These are phyloP conservation scores for Sedum album DNA, from an alignment of 164 flowering plant genomes.

Conservation along the genomic window DNA sequence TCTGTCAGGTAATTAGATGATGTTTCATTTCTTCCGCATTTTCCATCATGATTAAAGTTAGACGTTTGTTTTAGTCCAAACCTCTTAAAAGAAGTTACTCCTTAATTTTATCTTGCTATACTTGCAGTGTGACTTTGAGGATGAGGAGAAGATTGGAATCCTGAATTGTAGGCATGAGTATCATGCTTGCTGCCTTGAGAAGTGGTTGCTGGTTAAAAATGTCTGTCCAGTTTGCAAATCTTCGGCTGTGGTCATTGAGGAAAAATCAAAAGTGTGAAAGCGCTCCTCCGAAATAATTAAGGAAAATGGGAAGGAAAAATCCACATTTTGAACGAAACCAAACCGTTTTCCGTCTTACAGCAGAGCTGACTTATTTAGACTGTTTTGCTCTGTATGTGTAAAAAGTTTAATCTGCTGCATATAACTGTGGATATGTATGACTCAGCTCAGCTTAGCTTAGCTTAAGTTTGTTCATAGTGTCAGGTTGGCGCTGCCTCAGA, in stretches of 20 bases:
- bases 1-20: conserved; percentile 66
- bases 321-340: not conserved
- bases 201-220: conserved; percentile 78
- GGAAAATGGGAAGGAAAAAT: not conserved
- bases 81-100: not conserved
- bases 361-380: conserved; percentile 8
- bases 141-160: conserved; percentile 41
- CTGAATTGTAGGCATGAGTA: conserved; percentile 85
- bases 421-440: conserved; percentile 10
- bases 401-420: conserved; percentile 11
- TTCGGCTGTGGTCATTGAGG: conserved; percentile 34
- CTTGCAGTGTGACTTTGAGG: conserved; percentile 46
- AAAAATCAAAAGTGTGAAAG: conserved; percentile 13
- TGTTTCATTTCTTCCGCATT: not conserved
- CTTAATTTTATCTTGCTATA: conserved; percentile 1
- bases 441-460: too few species aligned
- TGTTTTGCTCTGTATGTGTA: not conserved
- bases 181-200: conserved; percentile 65
- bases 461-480: not conserved
- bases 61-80: not conserved
- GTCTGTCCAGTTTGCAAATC: conserved; percentile 88
- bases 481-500: conserved; percentile 3
- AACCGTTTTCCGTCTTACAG: not conserved
- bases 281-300: not conserved
- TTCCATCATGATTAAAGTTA: not conserved